Conservation (phyloP, 306 rosid genomes). For the Casuarina glauca region DNA sequence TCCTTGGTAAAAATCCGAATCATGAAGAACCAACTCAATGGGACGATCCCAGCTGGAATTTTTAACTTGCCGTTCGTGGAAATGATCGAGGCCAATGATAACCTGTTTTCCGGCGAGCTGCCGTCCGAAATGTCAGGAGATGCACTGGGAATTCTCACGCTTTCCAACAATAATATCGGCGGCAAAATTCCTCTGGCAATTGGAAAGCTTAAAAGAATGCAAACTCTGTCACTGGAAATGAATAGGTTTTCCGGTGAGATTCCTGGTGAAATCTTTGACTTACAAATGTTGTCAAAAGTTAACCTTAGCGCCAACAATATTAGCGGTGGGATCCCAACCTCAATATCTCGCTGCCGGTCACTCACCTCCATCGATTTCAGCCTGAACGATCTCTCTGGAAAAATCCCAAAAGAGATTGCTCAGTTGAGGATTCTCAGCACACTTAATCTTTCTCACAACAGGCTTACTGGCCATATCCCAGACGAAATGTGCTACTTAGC, state of each 20-base stretch:
- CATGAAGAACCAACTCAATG: constrained; percentile 50
- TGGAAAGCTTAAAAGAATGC: constrained; percentile 49
- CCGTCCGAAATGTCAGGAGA: constrained; percentile 46
- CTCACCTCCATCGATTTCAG: constrained; percentile 58
- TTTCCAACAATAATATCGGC: constrained; percentile 53
- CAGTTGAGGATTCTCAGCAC: constrained; percentile 45
- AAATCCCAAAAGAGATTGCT: constrained; percentile 56
- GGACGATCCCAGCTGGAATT: constrained; percentile 60
- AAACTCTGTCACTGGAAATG: constrained; percentile 44
- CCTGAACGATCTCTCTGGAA: constrained; percentile 49
- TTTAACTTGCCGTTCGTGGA: constrained; percentile 46
- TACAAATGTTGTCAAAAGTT: constrained; percentile 31
- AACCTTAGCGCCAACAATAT: constrained; percentile 72
- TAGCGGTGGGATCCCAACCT: constrained; percentile 48
- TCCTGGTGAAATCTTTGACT: constrained; percentile 43
- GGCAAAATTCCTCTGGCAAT: constrained; percentile 62
- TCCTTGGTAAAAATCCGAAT: constrained; percentile 54
- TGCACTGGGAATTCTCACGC: constrained; percentile 40
- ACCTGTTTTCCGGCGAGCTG: constrained; percentile 56
- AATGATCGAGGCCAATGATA: constrained; percentile 48
- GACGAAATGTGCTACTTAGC: constrained; percentile 57
- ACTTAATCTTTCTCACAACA: constrained; percentile 60
- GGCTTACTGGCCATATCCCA: constrained; percentile 52
- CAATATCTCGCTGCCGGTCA: constrained; percentile 42
- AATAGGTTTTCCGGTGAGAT: constrained; percentile 58